A percentile compares a stretch with the other conserved stretches of the same genome.
These are phyloP conservation scores for Scheffersomyces ergatensis DNA, from an alignment of 805 yeast species.

Conservation along the genomic window DNA sequence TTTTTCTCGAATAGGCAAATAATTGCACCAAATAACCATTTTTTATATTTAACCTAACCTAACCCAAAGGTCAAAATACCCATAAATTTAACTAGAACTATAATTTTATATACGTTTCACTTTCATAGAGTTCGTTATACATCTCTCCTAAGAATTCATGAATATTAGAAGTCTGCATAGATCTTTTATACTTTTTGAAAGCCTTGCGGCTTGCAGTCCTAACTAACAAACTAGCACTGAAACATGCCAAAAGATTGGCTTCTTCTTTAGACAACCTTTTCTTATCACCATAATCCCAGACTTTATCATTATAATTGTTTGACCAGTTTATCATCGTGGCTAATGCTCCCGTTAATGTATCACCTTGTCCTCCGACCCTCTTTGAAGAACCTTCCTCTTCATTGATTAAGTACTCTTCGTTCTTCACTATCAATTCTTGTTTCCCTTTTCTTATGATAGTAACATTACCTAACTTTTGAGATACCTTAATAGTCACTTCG, in stretches of 20 bases:
- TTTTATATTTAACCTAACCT: too few relatives aligned
- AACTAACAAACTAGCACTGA: slow-evolving; percentile 68
- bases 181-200: slow-evolving; percentile 60
- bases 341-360: slow-evolving; percentile 82
- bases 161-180: slow-evolving; percentile 84
- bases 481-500: slow-evolving; percentile 38
- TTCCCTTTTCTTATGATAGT: slow-evolving; percentile 74
- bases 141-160: slow-evolving; percentile 67
- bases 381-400: slow-evolving; percentile 63
- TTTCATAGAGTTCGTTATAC: slow-evolving; percentile 39
- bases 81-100: too few relatives aligned
- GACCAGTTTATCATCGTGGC: slow-evolving; percentile 85
- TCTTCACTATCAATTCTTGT: slow-evolving; percentile 60
- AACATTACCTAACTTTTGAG: slow-evolving; percentile 52
- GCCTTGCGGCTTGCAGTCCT: slow-evolving; percentile 66
- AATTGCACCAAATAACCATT: too few relatives aligned
- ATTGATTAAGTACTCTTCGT: slow-evolving; percentile 40
- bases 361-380: slow-evolving; percentile 97
- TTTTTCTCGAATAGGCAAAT: too few relatives aligned
- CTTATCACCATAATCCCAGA: slow-evolving; percentile 43
- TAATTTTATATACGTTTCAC: not conserved
- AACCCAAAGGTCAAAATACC: too few relatives aligned
- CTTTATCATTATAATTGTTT: slow-evolving; percentile 51
- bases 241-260: slow-evolving; percentile 54
- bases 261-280: slow-evolving; percentile 26